phyloP scores from a whole-genome alignment of 495 filamentous ascomycete species.

The Penicillium bialowiezense region DNA sequence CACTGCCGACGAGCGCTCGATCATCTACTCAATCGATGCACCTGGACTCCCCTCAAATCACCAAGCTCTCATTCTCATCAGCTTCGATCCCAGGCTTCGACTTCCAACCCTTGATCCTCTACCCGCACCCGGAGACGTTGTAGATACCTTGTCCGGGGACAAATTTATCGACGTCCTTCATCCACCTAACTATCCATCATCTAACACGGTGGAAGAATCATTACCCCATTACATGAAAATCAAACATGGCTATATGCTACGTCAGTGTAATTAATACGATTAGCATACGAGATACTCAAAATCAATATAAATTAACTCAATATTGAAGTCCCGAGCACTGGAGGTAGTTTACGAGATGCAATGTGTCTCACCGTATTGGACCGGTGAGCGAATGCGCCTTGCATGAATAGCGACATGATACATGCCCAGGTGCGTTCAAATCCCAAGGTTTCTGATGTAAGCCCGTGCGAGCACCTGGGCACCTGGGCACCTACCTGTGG shows the following conservation, averaged over 20 bases:
- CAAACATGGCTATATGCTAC: conserved; percentile 38
- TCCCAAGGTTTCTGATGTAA: too few species aligned
- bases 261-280: conserved; percentile 4
- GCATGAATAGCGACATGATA: too few species aligned
- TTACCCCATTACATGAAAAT: conserved; percentile 35
- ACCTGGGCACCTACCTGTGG: too few species aligned
- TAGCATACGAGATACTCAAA: too few species aligned
- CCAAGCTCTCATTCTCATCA: conserved; percentile 56
- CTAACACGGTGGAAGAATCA: conserved; percentile 22
- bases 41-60: conserved; percentile 38
- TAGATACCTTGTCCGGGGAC: background rate
- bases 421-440: too few species aligned
- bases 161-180: background rate
- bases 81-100: conserved; percentile 58
- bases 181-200: background rate
- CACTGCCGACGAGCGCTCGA: conserved; percentile 58
- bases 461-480: too few species aligned
- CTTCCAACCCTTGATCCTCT: conserved; percentile 27
- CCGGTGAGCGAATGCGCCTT: too few species aligned
- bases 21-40: conserved; percentile 53
- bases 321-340: too few species aligned
- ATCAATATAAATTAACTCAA: too few species aligned
- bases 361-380: too few species aligned
- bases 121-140: background rate
- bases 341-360: too few species aligned